Conservation (phyloP, 306 rosid species). For the Ochetophila trinervis region DNA sequence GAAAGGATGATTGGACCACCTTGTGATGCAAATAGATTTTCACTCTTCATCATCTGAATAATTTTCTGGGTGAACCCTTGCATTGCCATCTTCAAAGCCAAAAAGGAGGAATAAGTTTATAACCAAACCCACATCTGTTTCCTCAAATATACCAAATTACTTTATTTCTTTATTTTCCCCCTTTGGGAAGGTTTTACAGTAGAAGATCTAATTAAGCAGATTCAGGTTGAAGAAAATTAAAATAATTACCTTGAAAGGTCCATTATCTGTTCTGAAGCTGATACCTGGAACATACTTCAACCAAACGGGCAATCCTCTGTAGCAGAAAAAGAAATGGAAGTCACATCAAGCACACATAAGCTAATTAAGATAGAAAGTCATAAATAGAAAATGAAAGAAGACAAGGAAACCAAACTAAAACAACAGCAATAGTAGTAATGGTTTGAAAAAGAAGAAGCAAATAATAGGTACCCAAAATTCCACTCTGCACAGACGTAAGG, state of each 20-base stretch:
- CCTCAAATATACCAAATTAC: too few relatives aligned
- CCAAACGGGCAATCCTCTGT: conserved; percentile 97
- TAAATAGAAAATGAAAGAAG: conserved; percentile 2
- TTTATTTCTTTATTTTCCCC: background rate
- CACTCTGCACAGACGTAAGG: conserved; percentile 97
- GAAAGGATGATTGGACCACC: conserved; percentile 97
- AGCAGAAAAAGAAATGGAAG: conserved; percentile 22
- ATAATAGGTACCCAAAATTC: conserved; percentile 79
- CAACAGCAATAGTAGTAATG: background rate
- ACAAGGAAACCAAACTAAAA: background rate
- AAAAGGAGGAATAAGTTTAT: conserved; percentile 3
- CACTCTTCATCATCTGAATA: conserved; percentile 85
- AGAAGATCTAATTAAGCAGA: background rate
- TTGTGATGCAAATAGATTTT: conserved; percentile 80
- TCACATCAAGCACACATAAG: conserved; percentile 16
- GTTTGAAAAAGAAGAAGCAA: background rate
- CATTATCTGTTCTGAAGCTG: conserved; percentile 92
- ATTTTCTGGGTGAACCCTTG: conserved; percentile 83
- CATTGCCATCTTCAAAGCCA: conserved; percentile 69
- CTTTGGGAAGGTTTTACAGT: too few relatives aligned
- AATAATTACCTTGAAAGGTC: conserved; percentile 73
- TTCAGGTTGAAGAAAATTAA: conserved; percentile 9
- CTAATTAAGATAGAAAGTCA: background rate
- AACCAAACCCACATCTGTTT: conserved; percentile 5
- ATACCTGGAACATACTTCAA: conserved; percentile 90